A percentile compares a stretch with the other conserved stretches of the same genome.
phyloP scores from a whole-genome alignment of 768 basidiomycete genomes.

The Cubamyces lactineus region DNA sequence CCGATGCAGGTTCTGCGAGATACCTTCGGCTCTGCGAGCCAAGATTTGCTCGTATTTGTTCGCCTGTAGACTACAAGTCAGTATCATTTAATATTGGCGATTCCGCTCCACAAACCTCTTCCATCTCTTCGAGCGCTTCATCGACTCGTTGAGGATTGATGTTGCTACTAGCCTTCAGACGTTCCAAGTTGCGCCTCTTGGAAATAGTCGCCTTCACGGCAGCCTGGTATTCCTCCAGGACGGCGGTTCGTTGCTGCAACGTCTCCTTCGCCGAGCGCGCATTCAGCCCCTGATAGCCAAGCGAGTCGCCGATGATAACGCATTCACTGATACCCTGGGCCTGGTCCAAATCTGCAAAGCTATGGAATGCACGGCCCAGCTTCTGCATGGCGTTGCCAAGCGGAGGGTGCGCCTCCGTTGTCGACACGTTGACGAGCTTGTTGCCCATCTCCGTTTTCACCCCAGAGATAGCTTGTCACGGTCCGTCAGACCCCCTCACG shows the following conservation, averaged over 20 bases:
- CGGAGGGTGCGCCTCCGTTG: conserved; percentile 85
- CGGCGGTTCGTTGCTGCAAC: conserved; percentile 82
- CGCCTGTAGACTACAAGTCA: conserved; percentile 55
- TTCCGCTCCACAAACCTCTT: conserved; percentile 63
- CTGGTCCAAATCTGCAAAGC: conserved; percentile 83
- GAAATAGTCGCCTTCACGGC: conserved; percentile 94
- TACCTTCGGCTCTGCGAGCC: conserved; percentile 84
- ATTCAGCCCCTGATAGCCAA: conserved; percentile 96
- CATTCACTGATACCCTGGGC: conserved; percentile 94
- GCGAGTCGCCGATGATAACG: conserved; percentile 92
- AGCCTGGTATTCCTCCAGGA: conserved; percentile 91
- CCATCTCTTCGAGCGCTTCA: conserved; percentile 89
- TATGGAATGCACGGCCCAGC: conserved; percentile 86
- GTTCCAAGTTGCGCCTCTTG: conserved; percentile 89
- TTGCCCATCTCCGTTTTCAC: conserved; percentile 92
- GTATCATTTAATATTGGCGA: conserved; percentile 16
- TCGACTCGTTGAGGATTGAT: conserved; percentile 87
- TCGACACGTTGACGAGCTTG: conserved; percentile 85
- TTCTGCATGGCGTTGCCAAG: conserved; percentile 84
- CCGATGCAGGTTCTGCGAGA: conserved; percentile 90
- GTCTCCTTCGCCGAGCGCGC: conserved; percentile 98
- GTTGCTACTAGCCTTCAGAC: conserved; percentile 81
- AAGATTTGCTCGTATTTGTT: conserved; percentile 87
- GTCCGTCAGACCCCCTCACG: conserved; percentile 5
- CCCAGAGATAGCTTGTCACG: conserved; percentile 66